Evolutionary conservation across 345 rosid species (phyloP).

Genomic region (Brassica incana): DNA sequence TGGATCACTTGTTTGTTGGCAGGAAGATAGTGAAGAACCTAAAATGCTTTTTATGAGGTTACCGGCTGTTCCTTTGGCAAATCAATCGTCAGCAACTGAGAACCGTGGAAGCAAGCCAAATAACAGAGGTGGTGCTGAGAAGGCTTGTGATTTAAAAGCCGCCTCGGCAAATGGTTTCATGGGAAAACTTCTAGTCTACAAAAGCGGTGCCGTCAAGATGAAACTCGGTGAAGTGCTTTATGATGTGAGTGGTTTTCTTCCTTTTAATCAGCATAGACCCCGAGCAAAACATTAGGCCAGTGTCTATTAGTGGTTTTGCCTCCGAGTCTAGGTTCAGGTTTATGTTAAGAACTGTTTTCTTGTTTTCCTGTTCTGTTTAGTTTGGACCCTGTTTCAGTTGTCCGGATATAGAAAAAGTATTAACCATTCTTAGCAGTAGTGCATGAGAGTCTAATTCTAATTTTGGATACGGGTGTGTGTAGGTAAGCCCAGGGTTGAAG

Average conservation of each 20-base stretch:
- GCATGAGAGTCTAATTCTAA: background rate
- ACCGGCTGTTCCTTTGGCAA: constrained; percentile 62
- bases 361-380: background rate
- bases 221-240: constrained; percentile 73
- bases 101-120: constrained; percentile 39
- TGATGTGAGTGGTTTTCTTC: constrained; percentile 55
- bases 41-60: constrained; percentile 65
- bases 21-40: constrained; percentile 67
- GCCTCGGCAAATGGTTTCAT: constrained; percentile 68
- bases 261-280: background rate
- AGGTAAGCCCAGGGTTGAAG: constrained; percentile 72
- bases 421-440: background rate
- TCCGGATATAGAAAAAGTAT: background rate
- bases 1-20: constrained; percentile 34
- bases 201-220: constrained; percentile 77
- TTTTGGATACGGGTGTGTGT: constrained; percentile 33
- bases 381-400: background rate
- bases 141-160: constrained; percentile 41
- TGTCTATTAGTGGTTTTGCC: background rate
- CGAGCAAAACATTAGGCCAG: background rate
- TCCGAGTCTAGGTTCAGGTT: background rate
- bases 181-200: constrained; percentile 86
- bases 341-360: background rate
- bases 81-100: constrained; percentile 43
- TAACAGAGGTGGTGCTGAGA: background rate